A percentile compares a stretch with the other conserved stretches of the same genome.
Conservation (phyloP, 441 rosid species). For the Jatropha multifida region DNA sequence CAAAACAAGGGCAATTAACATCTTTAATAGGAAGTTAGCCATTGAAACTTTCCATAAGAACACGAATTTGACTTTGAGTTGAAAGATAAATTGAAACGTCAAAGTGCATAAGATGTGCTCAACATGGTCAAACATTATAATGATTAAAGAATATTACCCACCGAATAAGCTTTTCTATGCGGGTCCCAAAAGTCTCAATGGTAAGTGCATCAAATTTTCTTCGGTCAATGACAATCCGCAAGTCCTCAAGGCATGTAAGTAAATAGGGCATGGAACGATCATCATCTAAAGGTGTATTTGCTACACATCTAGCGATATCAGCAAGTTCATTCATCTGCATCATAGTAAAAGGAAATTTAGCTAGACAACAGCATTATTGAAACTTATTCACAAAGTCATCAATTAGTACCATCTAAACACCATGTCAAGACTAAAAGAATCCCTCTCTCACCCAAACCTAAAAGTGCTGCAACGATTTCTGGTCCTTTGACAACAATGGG, state of each 20-base stretch:
- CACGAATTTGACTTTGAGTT: neutral
- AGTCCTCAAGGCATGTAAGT: conserved; percentile 81
- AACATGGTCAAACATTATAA: conserved; percentile 5
- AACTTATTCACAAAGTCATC: conserved; percentile 3
- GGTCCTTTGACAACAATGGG: neutral
- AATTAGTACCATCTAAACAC: neutral
- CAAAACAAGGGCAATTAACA: conserved; percentile 11
- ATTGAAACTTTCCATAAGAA: conserved; percentile 8
- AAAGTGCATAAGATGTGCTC: neutral
- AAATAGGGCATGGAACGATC: conserved; percentile 67
- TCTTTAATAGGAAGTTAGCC: conserved; percentile 18
- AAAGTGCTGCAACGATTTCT: neutral
- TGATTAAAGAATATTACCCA: conserved; percentile 35
- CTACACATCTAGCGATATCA: conserved; percentile 94
- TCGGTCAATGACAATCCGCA: conserved; percentile 77
- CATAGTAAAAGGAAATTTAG: conserved; percentile 28
- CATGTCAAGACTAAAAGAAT: conserved; percentile 8
- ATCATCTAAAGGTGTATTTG: conserved; percentile 76
- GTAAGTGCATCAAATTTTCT: conserved; percentile 93
- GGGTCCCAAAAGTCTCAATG: conserved; percentile 94
- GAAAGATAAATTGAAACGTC: conserved; percentile 8
- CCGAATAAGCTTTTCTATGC: conserved; percentile 93
- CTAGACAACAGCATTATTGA: conserved; percentile 4
- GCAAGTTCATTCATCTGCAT: conserved; percentile 96
- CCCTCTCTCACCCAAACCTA: neutral